Base-by-base conservation (phyloP, 2,329 filamentous ascomycete species). In the Xylaria sp. region DNA sequence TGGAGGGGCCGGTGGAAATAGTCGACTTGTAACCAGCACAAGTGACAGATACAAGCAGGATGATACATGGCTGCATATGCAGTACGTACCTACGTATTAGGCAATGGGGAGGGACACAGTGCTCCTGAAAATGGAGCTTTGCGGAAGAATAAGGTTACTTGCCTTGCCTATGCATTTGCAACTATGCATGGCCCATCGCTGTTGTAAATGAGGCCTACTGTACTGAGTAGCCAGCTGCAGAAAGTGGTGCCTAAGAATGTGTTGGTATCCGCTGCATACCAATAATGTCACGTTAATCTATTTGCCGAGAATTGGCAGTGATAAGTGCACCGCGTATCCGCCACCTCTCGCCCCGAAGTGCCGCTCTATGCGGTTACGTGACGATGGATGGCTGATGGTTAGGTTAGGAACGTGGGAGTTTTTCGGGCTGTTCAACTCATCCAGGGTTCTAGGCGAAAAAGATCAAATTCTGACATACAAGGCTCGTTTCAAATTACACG, bases 141-240 rank as follows among this genome's bases (percentile, higher is more conserved):
- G 58, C 64, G 62, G 44, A 58, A 61, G 67, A 54, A 66, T 70
- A 72, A 70, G 67, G 67, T 70, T 72, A 61, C 64, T 62, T 70
- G 67, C 67, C 65, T 70, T 70, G 65, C 70, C 37, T 67, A 50
- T 70, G 67, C 67, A 70, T 63, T 63, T 72, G 64, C 67, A 72
- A 60, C 51, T 56, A 39, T 65, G 56, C 66, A 71, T 64, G 60
- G 31, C 51, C 58, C 51, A 31, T 64, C 52, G 41, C 56, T 58
- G 63, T 65, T 52, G 56, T 57, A 63, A 56, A 55, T 58, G 41
- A 60, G 61, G 70, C 63, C 60, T 63, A 37, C 34, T 37, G 34
- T 37, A 37, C 34, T 37, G 7, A 37, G 34, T 37, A 37, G n/a
- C 63, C 46, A 54, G 66, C 63, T 37, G 60, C 39, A 59, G 23